A percentile compares a stretch with the other conserved stretches of the same genome.
Conservation (phyloP, 768 basidiomycete species). For the Termitomyces sp. region DNA sequence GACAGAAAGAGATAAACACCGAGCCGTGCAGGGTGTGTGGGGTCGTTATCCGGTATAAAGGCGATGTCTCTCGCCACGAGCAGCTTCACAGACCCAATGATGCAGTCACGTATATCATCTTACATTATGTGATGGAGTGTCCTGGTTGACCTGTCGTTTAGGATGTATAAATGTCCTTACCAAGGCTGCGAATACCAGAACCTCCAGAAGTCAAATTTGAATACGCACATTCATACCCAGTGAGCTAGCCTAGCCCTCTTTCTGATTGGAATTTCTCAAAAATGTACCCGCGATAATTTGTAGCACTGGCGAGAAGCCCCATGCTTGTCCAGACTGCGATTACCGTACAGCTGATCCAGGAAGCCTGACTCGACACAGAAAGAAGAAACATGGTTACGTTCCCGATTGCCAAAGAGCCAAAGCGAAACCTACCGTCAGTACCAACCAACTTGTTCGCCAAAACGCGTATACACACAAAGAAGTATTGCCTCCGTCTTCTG, state of each 20-base stretch:
- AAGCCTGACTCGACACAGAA: slow-evolving; percentile 27
- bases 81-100: slow-evolving; percentile 12
- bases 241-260: slow-evolving; percentile 11
- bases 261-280: neutral
- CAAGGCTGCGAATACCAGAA: slow-evolving; percentile 23
- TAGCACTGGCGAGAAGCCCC: slow-evolving; percentile 25
- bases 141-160: neutral
- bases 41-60: slow-evolving; percentile 16
- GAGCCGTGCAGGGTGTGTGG: slow-evolving; percentile 17
- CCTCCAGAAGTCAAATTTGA: slow-evolving; percentile 27
- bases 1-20: slow-evolving; percentile 16
- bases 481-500: neutral
- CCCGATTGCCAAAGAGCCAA: slow-evolving; percentile 7
- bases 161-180: slow-evolving; percentile 26
- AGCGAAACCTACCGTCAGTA: neutral
- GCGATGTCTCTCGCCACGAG: slow-evolving; percentile 17
- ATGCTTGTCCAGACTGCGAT: slow-evolving; percentile 22
- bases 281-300: neutral
- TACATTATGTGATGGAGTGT: neutral
- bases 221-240: slow-evolving; percentile 28
- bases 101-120: slow-evolving; percentile 10
- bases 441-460: neutral
- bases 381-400: slow-evolving; percentile 22
- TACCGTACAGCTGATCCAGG: slow-evolving; percentile 26
- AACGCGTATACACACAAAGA: neutral